These are phyloP conservation scores for Cyclotella sp. DNA, from an alignment of 108 stramenopile species.

Conservation along the genomic window DNA sequence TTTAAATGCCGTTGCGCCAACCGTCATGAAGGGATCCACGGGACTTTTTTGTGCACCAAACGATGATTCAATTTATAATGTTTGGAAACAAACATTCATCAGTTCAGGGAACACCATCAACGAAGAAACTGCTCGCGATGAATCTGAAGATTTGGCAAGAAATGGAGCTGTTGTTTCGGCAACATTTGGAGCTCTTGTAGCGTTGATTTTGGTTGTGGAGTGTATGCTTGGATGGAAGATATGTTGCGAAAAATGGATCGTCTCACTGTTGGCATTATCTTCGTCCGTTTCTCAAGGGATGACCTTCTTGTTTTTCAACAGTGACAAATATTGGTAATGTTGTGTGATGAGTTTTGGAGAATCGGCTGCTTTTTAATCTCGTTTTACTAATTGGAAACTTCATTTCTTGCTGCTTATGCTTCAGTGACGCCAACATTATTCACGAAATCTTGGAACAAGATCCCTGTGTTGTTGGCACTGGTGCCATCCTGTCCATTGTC, in stretches of 20 bases:
- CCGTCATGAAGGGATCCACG: constrained; percentile 8
- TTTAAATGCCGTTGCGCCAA: not conserved
- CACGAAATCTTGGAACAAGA: constrained; percentile 39
- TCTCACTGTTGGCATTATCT: constrained; percentile 15
- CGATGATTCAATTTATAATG: constrained; percentile 4
- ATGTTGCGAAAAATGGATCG: constrained; percentile 31
- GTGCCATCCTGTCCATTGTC: constrained; percentile 22
- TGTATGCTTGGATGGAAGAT: constrained; percentile 34
- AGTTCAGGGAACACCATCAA: constrained; percentile 22
- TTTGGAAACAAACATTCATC: constrained; percentile 25
- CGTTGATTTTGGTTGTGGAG: constrained; percentile 23
- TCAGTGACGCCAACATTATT: constrained; percentile 39
- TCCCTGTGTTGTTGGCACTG: constrained; percentile 31
- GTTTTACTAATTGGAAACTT: not conserved
- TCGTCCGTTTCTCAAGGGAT: constrained; percentile 41
- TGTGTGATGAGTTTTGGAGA: not conserved
- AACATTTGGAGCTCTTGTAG: constrained; percentile 20
- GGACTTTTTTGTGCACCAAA: constrained; percentile 36
- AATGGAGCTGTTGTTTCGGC: constrained; percentile 24
- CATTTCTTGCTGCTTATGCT: not conserved
- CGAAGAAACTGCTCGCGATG: constrained; percentile 23
- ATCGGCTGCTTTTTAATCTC: no score
- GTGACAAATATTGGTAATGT: constrained; percentile 44
- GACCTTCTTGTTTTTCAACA: constrained; percentile 43
- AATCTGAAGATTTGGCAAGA: constrained; percentile 38